Base-by-base conservation (phyloP, 2,329 filamentous ascomycete genomes). In the Teratosphaeria gauchensis region DNA sequence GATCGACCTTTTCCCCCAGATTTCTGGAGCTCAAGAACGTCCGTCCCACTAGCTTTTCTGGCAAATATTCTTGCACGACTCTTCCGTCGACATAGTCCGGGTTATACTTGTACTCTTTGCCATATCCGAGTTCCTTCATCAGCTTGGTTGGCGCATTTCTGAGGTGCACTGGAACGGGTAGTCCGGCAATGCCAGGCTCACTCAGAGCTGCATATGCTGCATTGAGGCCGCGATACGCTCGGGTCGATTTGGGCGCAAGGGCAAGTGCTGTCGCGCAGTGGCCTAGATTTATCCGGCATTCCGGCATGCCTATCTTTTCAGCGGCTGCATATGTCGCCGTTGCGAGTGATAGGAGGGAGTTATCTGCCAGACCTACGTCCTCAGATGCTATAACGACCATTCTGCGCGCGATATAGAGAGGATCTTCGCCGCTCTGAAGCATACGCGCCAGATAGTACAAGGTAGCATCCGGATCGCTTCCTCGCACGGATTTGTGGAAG, bases 391-490 rank as follows among this genome's bases (percentile, higher is more conserved):
- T 91, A 12, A 97, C 92, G 6, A 99, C 87, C 80, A 99, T 89
- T 35, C 94, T 87, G 1, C 94, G 85, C 4, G 94, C 92, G 58
- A 99, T 86, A 73, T 92, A 97, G 0, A 96, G 79, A 0, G 92
- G 90, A 67, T 97, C 94, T 74, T 97, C 92, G 60, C 92, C 92
- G 0, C 89, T 94, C 68, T 95, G 88, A 4, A 99, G 83, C 94
- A 99, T 99, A 38, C 94, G 87, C 0, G 89, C 90, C 1, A 99
- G 84, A 72, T 97, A 99, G 77, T 97, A 99, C 1, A 99, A 81
- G 0, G 92, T 83, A 0, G 92, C 94, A 72, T 97, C 89, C 0
- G 92, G 74, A 68, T 96, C 87, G 58, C 85, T 88, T 48, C 94
- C 94, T 53, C 94, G 88, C 9, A 97, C 86, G 2, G 91, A 91